Evolutionary conservation across 176 grass and related monocot species (phyloP), one percentile per base, ranked within the genome.

Genomic region (Phyllostachys edulis): DNA sequence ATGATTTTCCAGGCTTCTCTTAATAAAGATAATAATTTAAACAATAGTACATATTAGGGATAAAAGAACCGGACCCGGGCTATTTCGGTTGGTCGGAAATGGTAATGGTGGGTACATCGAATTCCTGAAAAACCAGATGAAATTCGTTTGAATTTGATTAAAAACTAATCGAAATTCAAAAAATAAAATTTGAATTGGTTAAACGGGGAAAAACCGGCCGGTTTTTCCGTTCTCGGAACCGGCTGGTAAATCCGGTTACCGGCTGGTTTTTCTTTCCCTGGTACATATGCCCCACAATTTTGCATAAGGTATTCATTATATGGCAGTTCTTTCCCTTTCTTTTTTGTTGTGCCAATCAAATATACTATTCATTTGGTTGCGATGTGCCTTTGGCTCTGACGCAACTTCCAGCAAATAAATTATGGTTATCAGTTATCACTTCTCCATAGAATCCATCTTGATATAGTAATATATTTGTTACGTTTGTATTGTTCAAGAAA

Each of bases 281-380:
- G 27, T 77, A 68, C 24, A 29, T 29, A 29, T 29, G 65, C 26
- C 11, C 3, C 18, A 63, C 38, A 67, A 23, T 77, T 82, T 67
- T 73, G 59, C 47, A 55, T 64, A 71, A 73, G 64, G 5, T 62
- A n/a, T 50, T 80, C 34, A 63, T 11, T 75, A 54, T 46, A 41
- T 47, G 34, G 17, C 37, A 52, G 56, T 79, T 82, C 16, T 73
- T 29, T 38, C 12, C 51, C 80, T 64, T 56, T n/a, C 16, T 20
- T 12, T 42, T 47, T 59, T 49, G 40, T 55, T 90, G 65, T 17
- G 13, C 29, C 15, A 56, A 69, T 63, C 55, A 72, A 78, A 71
- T 69, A 37, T 51, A 66, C 7, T 80, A 38, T 52, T 71, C 17
- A 23, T 64, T 64, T 64, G n/a, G 15, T 17, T 52, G 69, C 5